A percentile compares a stretch with the other conserved stretches of the same genome.
phyloP scores from a whole-genome alignment of 2,329 filamentous ascomycete species.

The Xylaria arbuscula region DNA sequence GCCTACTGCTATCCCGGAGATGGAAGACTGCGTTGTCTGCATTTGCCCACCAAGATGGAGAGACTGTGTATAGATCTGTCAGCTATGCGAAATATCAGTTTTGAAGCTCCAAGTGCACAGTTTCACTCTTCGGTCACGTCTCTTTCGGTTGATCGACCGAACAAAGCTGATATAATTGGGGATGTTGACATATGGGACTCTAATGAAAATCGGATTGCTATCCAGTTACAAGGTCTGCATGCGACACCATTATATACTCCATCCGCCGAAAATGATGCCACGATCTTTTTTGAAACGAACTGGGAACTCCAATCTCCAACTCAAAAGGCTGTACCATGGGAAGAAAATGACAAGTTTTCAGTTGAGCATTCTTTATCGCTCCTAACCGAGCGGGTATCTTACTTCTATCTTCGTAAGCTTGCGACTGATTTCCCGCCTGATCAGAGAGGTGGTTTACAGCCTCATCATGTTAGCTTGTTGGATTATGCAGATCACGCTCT shows the following conservation, averaged over 20 bases:
- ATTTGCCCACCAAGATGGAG: slow-evolving; percentile 46
- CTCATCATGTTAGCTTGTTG: not conserved
- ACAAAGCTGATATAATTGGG: no score
- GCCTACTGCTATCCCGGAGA: slow-evolving; percentile 51
- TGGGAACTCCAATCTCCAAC: no score
- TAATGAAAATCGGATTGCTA: no score
- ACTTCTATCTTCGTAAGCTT: slow-evolving; percentile 10
- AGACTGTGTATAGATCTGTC: not conserved
- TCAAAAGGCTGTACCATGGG: no score
- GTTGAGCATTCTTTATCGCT: no score
- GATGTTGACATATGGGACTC: no score
- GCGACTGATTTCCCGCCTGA: not conserved
- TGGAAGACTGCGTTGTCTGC: slow-evolving; percentile 49
- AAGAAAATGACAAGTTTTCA: no score
- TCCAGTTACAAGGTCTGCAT: slow-evolving; percentile 34
- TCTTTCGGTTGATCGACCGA: no score
- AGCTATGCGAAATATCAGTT: no score
- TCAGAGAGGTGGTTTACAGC: not conserved
- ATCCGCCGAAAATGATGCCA: slow-evolving; percentile 29
- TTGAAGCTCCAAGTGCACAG: no score
- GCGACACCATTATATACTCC: slow-evolving; percentile 32
- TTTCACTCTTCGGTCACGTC: no score
- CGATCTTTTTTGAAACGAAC: slow-evolving; percentile 40
- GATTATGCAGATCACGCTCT: not conserved
- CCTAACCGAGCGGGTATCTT: slow-evolving; percentile 27